These are phyloP conservation scores for Fusarium nygamai DNA, from an alignment of 2,329 filamentous ascomycete genomes.

Conservation along the genomic window DNA sequence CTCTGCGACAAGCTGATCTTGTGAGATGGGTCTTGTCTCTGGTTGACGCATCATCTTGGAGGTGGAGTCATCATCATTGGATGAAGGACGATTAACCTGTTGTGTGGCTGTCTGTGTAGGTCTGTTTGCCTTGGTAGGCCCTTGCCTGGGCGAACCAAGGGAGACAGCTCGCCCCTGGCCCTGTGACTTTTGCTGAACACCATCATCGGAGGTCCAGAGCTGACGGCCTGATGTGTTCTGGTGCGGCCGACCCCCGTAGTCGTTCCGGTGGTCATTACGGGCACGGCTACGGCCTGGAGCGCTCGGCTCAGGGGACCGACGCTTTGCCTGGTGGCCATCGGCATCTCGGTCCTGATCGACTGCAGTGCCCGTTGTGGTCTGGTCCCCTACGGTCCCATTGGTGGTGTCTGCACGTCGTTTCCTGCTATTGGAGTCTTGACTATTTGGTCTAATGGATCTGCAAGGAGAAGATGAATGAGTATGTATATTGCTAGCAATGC, in stretches of 20 bases:
- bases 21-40: constrained; percentile 63
- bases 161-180: constrained; percentile 8
- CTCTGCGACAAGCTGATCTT: constrained; percentile 82
- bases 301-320: constrained; percentile 41
- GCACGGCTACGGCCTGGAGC: constrained; percentile 20
- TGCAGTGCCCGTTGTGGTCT: not conserved
- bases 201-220: constrained; percentile 45
- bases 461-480: not conserved
- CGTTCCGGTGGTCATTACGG: constrained; percentile 20
- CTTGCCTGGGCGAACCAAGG: not conserved
- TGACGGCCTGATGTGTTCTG: constrained; percentile 38
- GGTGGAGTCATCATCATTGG: constrained; percentile 11
- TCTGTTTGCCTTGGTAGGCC: constrained; percentile 7
- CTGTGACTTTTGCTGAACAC: constrained; percentile 18
- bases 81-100: not conserved
- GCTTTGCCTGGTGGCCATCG: constrained; percentile 36
- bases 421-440: not conserved
- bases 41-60: constrained; percentile 31
- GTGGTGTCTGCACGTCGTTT: constrained; percentile 13
- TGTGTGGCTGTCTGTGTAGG: constrained; percentile 1
- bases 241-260: constrained; percentile 34
- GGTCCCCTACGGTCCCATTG: not conserved
- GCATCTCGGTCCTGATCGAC: constrained; percentile 8
- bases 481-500: not conserved
- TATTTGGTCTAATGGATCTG: not conserved